A percentile compares a stretch with the other conserved stretches of the same genome.
Evolutionary conservation across 192 early-diverging fungal genomes (phyloP).

Genomic region (Mortierella antarctica): DNA sequence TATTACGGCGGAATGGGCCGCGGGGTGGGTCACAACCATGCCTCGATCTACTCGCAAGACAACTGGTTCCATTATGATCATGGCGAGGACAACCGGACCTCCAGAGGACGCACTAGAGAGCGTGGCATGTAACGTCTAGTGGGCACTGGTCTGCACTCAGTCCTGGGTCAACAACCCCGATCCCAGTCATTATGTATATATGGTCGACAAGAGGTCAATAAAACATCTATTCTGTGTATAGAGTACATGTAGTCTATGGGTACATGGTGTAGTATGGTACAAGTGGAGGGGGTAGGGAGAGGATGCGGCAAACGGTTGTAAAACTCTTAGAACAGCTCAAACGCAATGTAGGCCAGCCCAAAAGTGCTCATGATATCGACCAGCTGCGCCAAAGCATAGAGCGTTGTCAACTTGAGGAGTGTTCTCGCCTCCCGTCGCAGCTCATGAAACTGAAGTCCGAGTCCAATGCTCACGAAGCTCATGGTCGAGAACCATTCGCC

Average conservation of each 20-base stretch:
- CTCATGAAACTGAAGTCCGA: slow-evolving; percentile 62
- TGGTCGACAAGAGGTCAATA: not conserved
- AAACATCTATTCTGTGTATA: not conserved
- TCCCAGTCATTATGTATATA: not conserved
- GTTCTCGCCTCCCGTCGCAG: slow-evolving; percentile 52
- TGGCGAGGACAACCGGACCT: slow-evolving; percentile 4
- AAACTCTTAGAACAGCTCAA: slow-evolving; percentile 45
- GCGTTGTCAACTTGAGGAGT: slow-evolving; percentile 56
- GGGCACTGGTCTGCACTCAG: not conserved
- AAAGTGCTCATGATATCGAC: slow-evolving; percentile 61
- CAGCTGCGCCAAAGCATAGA: slow-evolving; percentile 61
- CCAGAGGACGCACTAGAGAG: slow-evolving; percentile 4
- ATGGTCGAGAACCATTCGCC: slow-evolving; percentile 67
- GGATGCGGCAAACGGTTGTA: not conserved
- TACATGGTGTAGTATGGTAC: not conserved
- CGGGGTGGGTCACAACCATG: slow-evolving; percentile 9
- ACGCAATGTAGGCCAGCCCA: slow-evolving; percentile 60
- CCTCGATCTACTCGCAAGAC: slow-evolving; percentile 34
- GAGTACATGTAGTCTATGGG: not conserved
- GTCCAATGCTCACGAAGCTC: slow-evolving; percentile 63
- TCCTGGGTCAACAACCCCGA: not conserved
- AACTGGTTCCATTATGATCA: slow-evolving; percentile 48
- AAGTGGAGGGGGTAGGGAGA: too few relatives aligned
- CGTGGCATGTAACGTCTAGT: slow-evolving; percentile 28
- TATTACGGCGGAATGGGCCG: not conserved